Evolutionary conservation across 2,329 filamentous ascomycete genomes (phyloP), one percentile per base, ranked within the genome.

Genomic region (Botrytis hyacinthi): DNA sequence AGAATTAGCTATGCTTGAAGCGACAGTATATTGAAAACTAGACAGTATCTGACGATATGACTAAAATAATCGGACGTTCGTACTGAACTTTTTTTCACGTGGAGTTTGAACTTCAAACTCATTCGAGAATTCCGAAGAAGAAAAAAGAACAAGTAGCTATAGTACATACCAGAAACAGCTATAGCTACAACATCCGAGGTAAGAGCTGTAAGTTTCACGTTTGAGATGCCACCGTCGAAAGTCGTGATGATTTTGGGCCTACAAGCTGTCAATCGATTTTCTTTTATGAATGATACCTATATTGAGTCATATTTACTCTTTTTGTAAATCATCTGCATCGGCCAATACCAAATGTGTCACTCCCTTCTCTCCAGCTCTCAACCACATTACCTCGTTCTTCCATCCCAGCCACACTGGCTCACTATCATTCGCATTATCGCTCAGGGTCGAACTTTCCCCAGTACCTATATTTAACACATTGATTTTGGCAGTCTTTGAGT

Each of bases 331-430:
- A 16, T 78, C 75, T 29, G 77, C 78, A 76, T 81, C 77, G 62
- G 72, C 78, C 42, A 80, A 20, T 29, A 78, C 51, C 37, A 82
- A 68, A 26, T 75, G 77, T 14, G 80, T 81, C n/a, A 74, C 76
- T 4, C 79, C 80, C 78, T 90, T 89, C 51, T 87, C 87, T 60
- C 93, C 89, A 54, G 89, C 88, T 65, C 79, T 79, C 74, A 82
- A 74, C 76, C 76, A 81, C 18, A 81, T 20, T 1, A 81, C 74
- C 8, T 79, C 65, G 65, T 79, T 79, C 62, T 75, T 74, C 63
- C 78, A 77, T 59, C 79, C 79, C 2, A 97, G 84, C 94, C 94
- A 97, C 65, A 89, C 87, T 16, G 93, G 89, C 80, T 95, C 93
- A 73, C 87, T 90, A 70, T 90, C 90, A 73, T 86, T 86, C 37